Base-by-base conservation (phyloP, 2,329 filamentous ascomycete species). In the Colletotrichum sp. region DNA sequence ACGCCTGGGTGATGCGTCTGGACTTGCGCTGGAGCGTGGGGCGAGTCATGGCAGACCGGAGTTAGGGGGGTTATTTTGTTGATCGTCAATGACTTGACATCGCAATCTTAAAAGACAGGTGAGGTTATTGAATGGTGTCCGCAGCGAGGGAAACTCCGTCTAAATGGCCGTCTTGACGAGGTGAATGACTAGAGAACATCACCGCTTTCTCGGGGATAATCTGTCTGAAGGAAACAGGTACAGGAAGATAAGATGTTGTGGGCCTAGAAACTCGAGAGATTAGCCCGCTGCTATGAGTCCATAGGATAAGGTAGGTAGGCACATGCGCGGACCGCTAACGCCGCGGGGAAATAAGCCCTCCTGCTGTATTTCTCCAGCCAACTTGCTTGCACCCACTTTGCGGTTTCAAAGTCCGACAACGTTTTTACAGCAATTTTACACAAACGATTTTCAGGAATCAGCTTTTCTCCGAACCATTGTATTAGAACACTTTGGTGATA, bases 1-100 rank as follows among this genome's bases (percentile, higher is more conserved):
- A 72, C 6, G 71, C 62, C 18, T 72, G 66, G 66, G 66, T 69
- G 30, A 69, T 48, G 6, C 66, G 66, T 24, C 66, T 69, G 16
- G 66, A 52, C 22, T 75, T 48, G 76, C 62, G 52, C 32, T 16
- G 60, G 18, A 24, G 22, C 16, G 26, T 32, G 52, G 64, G 18
- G 3, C 26, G 16, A 48, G 22, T 66, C 64, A 66, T 66, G 24
- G 16, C 28, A 24, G n/a, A 13, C 44, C 28, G n/a, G 44, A 24
- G 10, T 22, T 22, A 22, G n/a, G 44, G n/a, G 8, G 10, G 5
- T 52, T 13, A 0, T 0, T 10, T 3, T 22, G 44, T 22, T 22
- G 44, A 52, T 52, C 44, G 44, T 24, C 44, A 52, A 22, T 52
- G 6, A 52, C 44, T 22, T 52, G 10, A 52, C 44, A 52, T 4